These are phyloP conservation scores for Entophlyctis luteolus DNA, from an alignment of 192 early-diverging fungal species.

Conservation along the genomic window DNA sequence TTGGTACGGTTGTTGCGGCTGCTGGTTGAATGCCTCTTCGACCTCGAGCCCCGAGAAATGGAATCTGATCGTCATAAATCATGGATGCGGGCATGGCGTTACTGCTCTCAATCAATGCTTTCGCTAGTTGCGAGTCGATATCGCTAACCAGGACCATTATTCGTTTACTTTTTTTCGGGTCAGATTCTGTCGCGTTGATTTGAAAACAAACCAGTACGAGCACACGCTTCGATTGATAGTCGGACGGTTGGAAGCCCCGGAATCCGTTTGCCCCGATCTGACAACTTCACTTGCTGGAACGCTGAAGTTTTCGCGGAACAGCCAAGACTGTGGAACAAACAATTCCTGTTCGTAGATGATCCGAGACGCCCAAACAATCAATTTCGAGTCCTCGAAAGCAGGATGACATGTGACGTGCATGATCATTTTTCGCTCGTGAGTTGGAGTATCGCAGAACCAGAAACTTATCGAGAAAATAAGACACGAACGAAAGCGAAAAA, in stretches of 20 bases:
- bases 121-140: not conserved
- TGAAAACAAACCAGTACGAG: slow-evolving; percentile 14
- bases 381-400: slow-evolving; percentile 8
- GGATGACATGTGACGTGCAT: slow-evolving; percentile 26
- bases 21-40: slow-evolving; percentile 29
- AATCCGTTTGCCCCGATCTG: not conserved
- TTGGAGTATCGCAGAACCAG: slow-evolving; percentile 39
- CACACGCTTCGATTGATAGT: slow-evolving; percentile 17
- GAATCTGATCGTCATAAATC: slow-evolving; percentile 15
- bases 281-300: not conserved
- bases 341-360: slow-evolving; percentile 34
- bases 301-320: not conserved
- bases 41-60: slow-evolving; percentile 30
- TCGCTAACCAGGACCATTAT: slow-evolving; percentile 26
- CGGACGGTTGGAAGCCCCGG: not conserved
- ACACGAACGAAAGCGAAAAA: not conserved
- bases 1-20: not conserved
- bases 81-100: slow-evolving; percentile 1
- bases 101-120: not conserved
- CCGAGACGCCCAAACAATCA: slow-evolving; percentile 30
- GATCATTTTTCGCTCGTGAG: slow-evolving; percentile 32
- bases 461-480: not conserved
- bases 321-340: slow-evolving; percentile 8
- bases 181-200: not conserved
- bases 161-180: slow-evolving; percentile 13